Evolutionary conservation across 768 basidiomycete genomes (phyloP).

Genomic region (Mycena pura): DNA sequence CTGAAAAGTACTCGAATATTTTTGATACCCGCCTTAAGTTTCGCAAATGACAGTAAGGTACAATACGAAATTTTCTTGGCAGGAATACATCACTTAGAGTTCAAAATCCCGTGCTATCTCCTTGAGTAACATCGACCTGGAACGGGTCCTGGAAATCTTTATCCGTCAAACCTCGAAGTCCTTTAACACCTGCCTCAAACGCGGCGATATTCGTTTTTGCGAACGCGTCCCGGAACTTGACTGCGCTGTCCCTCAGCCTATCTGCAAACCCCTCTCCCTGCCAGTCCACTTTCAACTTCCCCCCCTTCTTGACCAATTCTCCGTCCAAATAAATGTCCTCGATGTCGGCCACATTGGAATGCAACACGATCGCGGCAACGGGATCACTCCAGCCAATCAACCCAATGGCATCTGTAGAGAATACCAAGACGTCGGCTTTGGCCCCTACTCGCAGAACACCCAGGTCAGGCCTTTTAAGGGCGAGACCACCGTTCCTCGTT

Average conservation of each 20-base stretch:
- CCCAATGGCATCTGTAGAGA: slow-evolving; percentile 8
- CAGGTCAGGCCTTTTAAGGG: slow-evolving; percentile 14
- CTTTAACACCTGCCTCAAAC: slow-evolving; percentile 10
- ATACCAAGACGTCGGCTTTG: slow-evolving; percentile 13
- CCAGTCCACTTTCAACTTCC: slow-evolving; percentile 17
- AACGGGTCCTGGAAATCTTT: slow-evolving; percentile 17
- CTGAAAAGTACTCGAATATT: no score
- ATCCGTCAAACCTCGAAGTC: slow-evolving; percentile 14
- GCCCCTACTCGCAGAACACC: slow-evolving; percentile 11
- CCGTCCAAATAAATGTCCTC: slow-evolving; percentile 12
- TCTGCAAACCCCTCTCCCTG: slow-evolving; percentile 8
- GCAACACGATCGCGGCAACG: slow-evolving; percentile 12
- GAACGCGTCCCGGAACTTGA: slow-evolving; percentile 12
- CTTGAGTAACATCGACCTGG: slow-evolving; percentile 14
- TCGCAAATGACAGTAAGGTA: no score
- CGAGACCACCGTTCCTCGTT: slow-evolving; percentile 18
- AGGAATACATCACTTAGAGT: no score
- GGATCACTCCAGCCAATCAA: slow-evolving; percentile 17
- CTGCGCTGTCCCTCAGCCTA: not conserved
- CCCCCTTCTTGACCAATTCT: not conserved
- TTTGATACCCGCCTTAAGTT: no score
- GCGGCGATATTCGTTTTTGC: slow-evolving; percentile 5
- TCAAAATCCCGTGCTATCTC: slow-evolving; percentile 10
- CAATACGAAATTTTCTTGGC: no score
- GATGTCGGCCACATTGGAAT: slow-evolving; percentile 18